Evolutionary conservation across 441 rosid genomes (phyloP).

Genomic region (Corymbia calophylla): DNA sequence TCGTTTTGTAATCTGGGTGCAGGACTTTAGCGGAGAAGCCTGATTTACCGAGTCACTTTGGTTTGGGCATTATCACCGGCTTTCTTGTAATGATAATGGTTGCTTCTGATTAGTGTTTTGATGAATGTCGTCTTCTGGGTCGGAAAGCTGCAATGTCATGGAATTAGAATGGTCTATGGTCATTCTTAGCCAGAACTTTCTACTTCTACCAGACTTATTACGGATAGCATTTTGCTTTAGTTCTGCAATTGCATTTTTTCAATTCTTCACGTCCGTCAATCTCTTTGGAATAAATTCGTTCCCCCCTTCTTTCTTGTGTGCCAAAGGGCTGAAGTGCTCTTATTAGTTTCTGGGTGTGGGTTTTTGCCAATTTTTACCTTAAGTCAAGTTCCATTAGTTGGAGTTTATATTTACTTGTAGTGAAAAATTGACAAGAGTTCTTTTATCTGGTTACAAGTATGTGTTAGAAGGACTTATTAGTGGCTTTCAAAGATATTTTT

Average conservation of each 20-base stretch:
- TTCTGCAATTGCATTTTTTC: background rate
- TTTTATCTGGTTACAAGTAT: background rate
- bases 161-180: background rate
- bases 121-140: background rate
- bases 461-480: background rate
- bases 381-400: background rate
- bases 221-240: background rate
- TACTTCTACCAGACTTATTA: background rate
- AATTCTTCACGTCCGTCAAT: background rate
- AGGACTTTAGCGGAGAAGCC: background rate
- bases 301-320: background rate
- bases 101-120: background rate
- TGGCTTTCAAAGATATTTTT: background rate
- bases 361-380: background rate
- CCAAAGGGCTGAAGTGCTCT: background rate
- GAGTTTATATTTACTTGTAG: background rate
- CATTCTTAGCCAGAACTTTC: background rate
- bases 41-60: background rate
- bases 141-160: background rate
- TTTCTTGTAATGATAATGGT: background rate
- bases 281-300: background rate
- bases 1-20: background rate
- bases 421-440: background rate
- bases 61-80: background rate
- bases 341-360: background rate